Evolutionary conservation across 768 basidiomycete species (phyloP).

Genomic region (Amanita molliuscula): DNA sequence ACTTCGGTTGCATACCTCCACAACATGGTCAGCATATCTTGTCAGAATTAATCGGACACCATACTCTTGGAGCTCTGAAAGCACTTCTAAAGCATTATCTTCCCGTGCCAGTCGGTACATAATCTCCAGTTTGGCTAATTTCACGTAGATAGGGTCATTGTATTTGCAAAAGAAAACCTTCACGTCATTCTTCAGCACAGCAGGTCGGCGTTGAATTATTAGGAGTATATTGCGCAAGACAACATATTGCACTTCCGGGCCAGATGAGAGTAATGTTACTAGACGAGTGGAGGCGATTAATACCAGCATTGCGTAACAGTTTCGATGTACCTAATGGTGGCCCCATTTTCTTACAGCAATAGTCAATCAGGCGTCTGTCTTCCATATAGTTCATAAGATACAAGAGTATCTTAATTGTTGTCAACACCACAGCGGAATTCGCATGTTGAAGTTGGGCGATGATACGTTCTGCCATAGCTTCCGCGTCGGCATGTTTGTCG

Average conservation of each 20-base stretch:
- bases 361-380: slow-evolving; percentile 72
- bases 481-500: slow-evolving; percentile 77
- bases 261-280: slow-evolving; percentile 95
- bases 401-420: slow-evolving; percentile 91
- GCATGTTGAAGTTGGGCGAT: slow-evolving; percentile 91
- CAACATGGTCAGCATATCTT: not conserved
- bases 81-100: slow-evolving; percentile 86
- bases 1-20: slow-evolving; percentile 93
- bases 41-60: slow-evolving; percentile 13
- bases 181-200: slow-evolving; percentile 92
- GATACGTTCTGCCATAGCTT: slow-evolving; percentile 92
- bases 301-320: not conserved
- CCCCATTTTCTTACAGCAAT: slow-evolving; percentile 96
- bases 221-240: slow-evolving; percentile 93
- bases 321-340: slow-evolving; percentile 72
- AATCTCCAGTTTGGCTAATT: slow-evolving; percentile 95
- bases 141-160: slow-evolving; percentile 98
- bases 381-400: slow-evolving; percentile 99
- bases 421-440: slow-evolving; percentile 98
- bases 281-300: slow-evolving; percentile 4
- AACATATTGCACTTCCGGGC: slow-evolving; percentile 98
- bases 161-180: slow-evolving; percentile 99
- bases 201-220: slow-evolving; percentile 90
- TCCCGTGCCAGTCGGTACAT: slow-evolving; percentile 97
- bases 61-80: slow-evolving; percentile 92